These are phyloP conservation scores for Kodamaea sp. DNA, from an alignment of 1,139 yeast genomes.

Conservation along the genomic window DNA sequence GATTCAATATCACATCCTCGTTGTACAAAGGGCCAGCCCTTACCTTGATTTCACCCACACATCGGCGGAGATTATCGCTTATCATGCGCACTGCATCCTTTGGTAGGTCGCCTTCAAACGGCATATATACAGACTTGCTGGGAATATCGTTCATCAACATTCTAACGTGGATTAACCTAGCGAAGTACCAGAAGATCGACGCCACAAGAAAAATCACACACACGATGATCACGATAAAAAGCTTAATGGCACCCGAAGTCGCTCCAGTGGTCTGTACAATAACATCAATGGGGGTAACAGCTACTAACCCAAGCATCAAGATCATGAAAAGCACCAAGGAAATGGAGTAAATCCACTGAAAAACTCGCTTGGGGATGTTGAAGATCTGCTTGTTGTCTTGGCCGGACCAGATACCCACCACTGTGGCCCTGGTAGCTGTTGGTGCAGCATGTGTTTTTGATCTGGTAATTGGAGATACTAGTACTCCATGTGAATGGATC, in stretches of 20 bases:
- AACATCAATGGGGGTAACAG: constrained; percentile 76
- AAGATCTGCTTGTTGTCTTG: constrained; percentile 14
- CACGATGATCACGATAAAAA: constrained; percentile 74
- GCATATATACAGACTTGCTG: constrained; percentile 59
- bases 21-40: constrained; percentile 52
- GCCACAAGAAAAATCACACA: constrained; percentile 60
- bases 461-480: too few species aligned
- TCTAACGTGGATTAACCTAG: constrained; percentile 59
- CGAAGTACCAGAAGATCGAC: constrained; percentile 47
- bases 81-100: constrained; percentile 37
- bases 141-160: constrained; percentile 76
- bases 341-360: constrained; percentile 56
- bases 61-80: constrained; percentile 46
- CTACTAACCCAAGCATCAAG: constrained; percentile 46
- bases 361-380: constrained; percentile 37
- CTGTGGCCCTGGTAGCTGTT: constrained; percentile 1
- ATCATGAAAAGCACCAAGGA: constrained; percentile 54
- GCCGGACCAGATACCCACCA: constrained; percentile 7
- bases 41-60: constrained; percentile 42
- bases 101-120: constrained; percentile 68
- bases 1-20: constrained; percentile 45
- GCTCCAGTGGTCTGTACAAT: constrained; percentile 62
- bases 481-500: too few species aligned
- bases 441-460: too few species aligned
- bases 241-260: constrained; percentile 60